Conservation (phyloP, 768 basidiomycete genomes). For the Xerocomus potaroensis region DNA sequence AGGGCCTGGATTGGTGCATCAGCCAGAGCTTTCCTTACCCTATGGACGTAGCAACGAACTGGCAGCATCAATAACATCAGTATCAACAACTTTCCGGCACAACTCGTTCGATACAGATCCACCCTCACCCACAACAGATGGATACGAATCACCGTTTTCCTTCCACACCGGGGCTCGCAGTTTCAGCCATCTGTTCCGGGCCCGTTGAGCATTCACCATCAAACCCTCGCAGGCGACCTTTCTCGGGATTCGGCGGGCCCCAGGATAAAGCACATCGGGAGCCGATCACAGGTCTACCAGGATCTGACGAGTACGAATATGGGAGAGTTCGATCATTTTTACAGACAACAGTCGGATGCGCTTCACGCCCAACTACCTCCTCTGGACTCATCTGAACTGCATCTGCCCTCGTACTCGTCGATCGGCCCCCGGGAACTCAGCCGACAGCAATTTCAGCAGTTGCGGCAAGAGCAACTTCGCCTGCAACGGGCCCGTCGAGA, state of each 20-base stretch:
- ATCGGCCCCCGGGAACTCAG: constrained; percentile 48
- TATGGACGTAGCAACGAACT: constrained; percentile 37
- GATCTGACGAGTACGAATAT: constrained; percentile 54
- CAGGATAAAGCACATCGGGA: constrained; percentile 42
- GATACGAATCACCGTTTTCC: constrained; percentile 70
- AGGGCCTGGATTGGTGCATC: constrained; percentile 52
- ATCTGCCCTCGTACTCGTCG: constrained; percentile 49
- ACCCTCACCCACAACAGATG: constrained; percentile 24
- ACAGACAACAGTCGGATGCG: constrained; percentile 31
- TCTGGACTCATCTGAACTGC: constrained; percentile 44
- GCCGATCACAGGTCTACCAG: constrained; percentile 24
- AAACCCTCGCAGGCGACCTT: constrained; percentile 61
- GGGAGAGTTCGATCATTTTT: constrained; percentile 50
- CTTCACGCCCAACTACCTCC: constrained; percentile 42
- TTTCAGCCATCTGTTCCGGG: constrained; percentile 29
- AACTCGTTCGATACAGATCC: constrained; percentile 30
- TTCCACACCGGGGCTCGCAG: constrained; percentile 60
- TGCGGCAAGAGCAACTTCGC: constrained; percentile 35
- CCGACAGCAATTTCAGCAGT: constrained; percentile 40
- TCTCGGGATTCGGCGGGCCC: constrained; percentile 50
- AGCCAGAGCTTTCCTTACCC: constrained; percentile 40
- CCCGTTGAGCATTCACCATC: constrained; percentile 31
- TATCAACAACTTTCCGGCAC: constrained; percentile 29
- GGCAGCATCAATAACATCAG: constrained; percentile 32
- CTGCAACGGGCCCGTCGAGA: constrained; percentile 31